Base-by-base conservation (phyloP, 257 asterid genomes). In the Solanum bukasovii region DNA sequence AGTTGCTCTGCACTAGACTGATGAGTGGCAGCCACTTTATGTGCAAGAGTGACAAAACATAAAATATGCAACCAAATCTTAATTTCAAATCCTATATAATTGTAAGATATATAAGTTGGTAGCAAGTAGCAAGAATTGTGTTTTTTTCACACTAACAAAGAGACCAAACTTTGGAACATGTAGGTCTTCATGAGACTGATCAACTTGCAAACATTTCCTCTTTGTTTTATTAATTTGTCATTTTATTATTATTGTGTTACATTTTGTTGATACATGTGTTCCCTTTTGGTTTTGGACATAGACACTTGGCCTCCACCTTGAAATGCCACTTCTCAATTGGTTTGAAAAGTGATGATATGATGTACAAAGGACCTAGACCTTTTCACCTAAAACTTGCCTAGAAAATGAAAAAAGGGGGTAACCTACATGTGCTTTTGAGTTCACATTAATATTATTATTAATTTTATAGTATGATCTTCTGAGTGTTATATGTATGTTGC, bases 341-440 rank as follows among this genome's bases (percentile, higher is more conserved):
- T 44, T 81, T 46, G 42, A 46, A 46, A 27, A 81, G 56, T 75
- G 83, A 16, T 70, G 5, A 6, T 42, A 18, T 44, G 65, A 79
- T 81, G 68, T 81, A 81, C 85, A 81, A 46, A 81, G 67, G 85
- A 81, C 68, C 85, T 46, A 81, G 68, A 81, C 85, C 85, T 81
- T 81, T 81, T 81, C 85, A 81, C 85, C 42, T 81, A 46, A 16
- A 27, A 46, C 38, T n/a, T 27, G 85, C 68, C 40, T 46, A 81
- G 68, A 46, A 18, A 81, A 81, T 10, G 68, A 46, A 18, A 46
- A 46, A 29, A 72, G 13, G 82, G 82, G 27, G 85, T 81, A 81
- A 81, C 85, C 70, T 81, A 46, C 85, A 46, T 29, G 85, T 81
- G 85, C 70, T 16, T 81, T 81, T 49, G 18, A 49, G 85, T 81